Evolutionary conservation across 257 asterid genomes (phyloP), one percentile per base, ranked within the genome.

Genomic region (Ehretia macrophylla): DNA sequence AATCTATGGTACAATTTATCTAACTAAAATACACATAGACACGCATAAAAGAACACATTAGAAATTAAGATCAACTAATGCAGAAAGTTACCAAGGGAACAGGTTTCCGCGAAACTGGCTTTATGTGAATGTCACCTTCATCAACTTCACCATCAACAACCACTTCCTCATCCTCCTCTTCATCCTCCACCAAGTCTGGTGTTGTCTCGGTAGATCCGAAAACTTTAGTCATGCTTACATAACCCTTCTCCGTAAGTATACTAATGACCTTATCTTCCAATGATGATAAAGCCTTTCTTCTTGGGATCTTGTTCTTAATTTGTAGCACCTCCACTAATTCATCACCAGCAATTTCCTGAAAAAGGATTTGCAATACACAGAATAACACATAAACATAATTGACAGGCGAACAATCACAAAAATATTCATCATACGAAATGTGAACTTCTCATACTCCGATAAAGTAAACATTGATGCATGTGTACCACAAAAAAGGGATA

Each of bases 141-240:
- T 88, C 95, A 78, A 92, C 89, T 87, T 92, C 99, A 69, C 99
- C 99, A 74, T 92, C 97, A 63, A 86, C 81, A 54, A 93, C 86
- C 60, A 88, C 76, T 86, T 93, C 99, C 60, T 92, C 99, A 71
- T 88, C 97, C 68, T 90, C 97, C 0, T 92, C 97, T 73, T 86
- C 97, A 69, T 77, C 93, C 69, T 76, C 95, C 68, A 84, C 70
- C 58, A 85, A 66, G 60, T 86, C 97, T n/a, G 83, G 76, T 58
- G 72, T 64, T 14, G 62, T 58, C 75, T 88, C 97, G 77, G 80
- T 65, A 61, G 81, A 51, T 64, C 54, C 71, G 53, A 71, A 62
- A 66, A 82, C 67, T 73, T 78, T 93, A n/a, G 39, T 73, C 67
- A 79, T 83, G 68, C 91, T 84, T 48, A 88, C 83, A 75, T 83